Conservation (phyloP, 441 rosid genomes). For the Pelargonium exstipulatum region DNA sequence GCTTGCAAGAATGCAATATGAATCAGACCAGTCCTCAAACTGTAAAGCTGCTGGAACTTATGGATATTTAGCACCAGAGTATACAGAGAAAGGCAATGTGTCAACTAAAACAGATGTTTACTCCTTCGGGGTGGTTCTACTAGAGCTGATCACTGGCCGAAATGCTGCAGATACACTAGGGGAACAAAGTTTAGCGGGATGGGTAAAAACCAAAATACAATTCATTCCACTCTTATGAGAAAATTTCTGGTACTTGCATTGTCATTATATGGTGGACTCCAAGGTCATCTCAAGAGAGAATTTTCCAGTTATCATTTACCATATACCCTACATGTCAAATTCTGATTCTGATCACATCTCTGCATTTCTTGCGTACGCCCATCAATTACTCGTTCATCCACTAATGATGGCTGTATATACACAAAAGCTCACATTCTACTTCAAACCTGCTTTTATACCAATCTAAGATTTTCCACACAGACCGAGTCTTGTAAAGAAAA, state of each 20-base stretch:
- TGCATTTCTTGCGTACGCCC: neutral
- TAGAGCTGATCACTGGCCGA: constrained; percentile 40
- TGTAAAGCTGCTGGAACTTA: constrained; percentile 26
- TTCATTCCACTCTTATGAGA: neutral
- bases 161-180: constrained; percentile 20
- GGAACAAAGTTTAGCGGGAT: constrained; percentile 23
- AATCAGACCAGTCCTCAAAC: constrained; percentile 24
- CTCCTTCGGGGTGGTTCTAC: constrained; percentile 44
- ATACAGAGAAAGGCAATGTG: constrained; percentile 27
- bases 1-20: constrained; percentile 22
- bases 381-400: neutral
- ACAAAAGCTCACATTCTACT: neutral
- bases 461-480: too few relatives aligned
- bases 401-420: neutral
- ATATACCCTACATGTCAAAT: neutral
- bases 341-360: neutral
- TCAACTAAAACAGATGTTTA: constrained; percentile 48
- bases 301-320: neutral
- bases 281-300: neutral
- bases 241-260: neutral
- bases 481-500: too few relatives aligned
- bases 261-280: neutral
- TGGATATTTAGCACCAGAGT: constrained; percentile 46
- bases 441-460: too few relatives aligned
- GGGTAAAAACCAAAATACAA: constrained; percentile 28